A percentile compares a stretch with the other conserved stretches of the same genome.
Evolutionary conservation across 768 basidiomycete species (phyloP).

Genomic region (Kockovaella imperatae): DNA sequence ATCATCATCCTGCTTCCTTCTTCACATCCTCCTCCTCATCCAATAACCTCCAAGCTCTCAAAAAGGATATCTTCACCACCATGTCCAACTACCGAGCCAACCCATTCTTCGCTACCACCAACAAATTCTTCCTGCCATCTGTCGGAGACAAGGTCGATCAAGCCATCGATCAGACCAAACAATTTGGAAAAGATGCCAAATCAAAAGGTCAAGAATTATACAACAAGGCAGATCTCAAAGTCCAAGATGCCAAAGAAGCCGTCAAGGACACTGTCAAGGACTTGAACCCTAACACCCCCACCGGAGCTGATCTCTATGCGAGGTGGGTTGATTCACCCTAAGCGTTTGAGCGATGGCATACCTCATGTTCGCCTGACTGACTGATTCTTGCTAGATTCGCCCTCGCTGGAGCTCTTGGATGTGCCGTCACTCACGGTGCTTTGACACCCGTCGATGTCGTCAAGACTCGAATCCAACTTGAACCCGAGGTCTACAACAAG

Average conservation of each 20-base stretch:
- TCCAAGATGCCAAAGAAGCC: constrained; percentile 40
- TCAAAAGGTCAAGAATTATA: constrained; percentile 18
- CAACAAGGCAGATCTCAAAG: constrained; percentile 33
- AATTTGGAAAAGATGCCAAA: constrained; percentile 27
- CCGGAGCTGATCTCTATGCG: constrained; percentile 43
- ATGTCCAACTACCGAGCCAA: constrained; percentile 34
- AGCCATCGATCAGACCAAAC: constrained; percentile 36
- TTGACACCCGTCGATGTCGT: constrained; percentile 69
- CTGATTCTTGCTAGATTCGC: constrained; percentile 34
- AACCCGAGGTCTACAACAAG: constrained; percentile 49
- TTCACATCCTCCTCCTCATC: too few relatives aligned
- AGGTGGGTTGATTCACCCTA: constrained; percentile 18
- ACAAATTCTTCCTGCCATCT: constrained; percentile 39
- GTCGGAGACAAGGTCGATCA: constrained; percentile 44
- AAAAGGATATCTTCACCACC: constrained; percentile 2
- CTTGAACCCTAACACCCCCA: constrained; percentile 22
- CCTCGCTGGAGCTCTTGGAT: constrained; percentile 45
- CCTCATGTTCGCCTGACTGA: neutral
- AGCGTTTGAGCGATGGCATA: neutral
- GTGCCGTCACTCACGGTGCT: constrained; percentile 45
- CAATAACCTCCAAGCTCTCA: neutral
- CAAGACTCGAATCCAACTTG: constrained; percentile 96
- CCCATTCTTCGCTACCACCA: constrained; percentile 44
- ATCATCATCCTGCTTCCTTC: neutral
- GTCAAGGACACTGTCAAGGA: constrained; percentile 25